Base-by-base conservation (phyloP, 768 basidiomycete genomes). In the Lactarius hatsudake region DNA sequence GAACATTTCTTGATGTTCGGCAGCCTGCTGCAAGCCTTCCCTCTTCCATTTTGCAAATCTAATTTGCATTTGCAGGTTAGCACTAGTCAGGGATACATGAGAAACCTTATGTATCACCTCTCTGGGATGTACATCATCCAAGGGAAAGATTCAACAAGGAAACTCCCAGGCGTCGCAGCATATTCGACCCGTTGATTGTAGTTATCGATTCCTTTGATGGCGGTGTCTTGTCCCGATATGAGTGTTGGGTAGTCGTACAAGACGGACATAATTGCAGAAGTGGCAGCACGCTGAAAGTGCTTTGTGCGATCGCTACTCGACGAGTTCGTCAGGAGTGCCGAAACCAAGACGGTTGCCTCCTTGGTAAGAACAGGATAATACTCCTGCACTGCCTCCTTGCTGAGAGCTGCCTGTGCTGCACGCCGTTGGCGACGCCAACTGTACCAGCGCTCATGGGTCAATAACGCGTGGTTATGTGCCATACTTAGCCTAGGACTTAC, bases 401-500 rank as follows among this genome's bases (percentile, higher is more conserved):
- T 74, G 30, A 79, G 72, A 2, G 74, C 73, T 59, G 76, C 77
- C 26, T 53, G 51, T 26, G 51, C 51, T 7, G 51, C 51, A 53
- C 51, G 51, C 5, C 51, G 51, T 53, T 77, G 74, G 8, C 75
- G 68, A 23, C 76, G 72, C 75, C 76, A 79, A 30, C 77, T 79
- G 63, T 30, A 32, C 10, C 20, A 48, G 42, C 6, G 18, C 4
- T 26, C 34, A 15, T 34, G 13, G 1, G 38, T 26, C 10, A 28
- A 53, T 7, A 28, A 53, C 26, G 51, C 23, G 12, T 28, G 51
- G 12, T 28, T 51, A 13, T 48, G 34, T 23, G 20, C 20, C n/a
- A 5, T 40, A 17, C 1, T 53, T 53, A 28, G 23, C 38, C 8
- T 5, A 30, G 36, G 2, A 59, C 65, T 40, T 23, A 67, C 63